Base-by-base conservation (phyloP, 2,329 filamentous ascomycete species). In the Cercospora citrullina region DNA sequence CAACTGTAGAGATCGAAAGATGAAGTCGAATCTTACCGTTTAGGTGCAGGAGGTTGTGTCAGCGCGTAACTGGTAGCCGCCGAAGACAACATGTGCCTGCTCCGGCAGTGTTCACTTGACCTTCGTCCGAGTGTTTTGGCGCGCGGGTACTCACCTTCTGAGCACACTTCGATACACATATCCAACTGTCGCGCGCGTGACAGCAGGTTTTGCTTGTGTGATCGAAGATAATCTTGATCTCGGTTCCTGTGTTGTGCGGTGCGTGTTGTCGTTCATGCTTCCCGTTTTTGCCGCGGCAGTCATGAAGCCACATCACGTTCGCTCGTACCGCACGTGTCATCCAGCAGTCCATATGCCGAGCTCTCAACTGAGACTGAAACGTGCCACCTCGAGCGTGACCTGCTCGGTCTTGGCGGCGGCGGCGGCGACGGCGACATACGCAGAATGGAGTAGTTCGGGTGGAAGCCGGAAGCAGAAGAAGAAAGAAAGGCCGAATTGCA, bases 391-490 rank as follows among this genome's bases (percentile, higher is more conserved):
- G 36, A 51, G 45, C 45, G 18, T 33, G 30, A 58, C 55, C 5
- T 60, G 10, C 57, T 39, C 57, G 57, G 57, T 36, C 57, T 60
- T 60, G 57, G 57, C 57, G 18, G 57, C 57, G 55, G 55, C 55
- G 55, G 26, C 7, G 30, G 55, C n/a, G 53, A 26, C 28, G 26
- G 21, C 45, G 45, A 51, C 45, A 51, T 23, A 23, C 4, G 45
- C 45, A 51, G 45, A 51, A 51, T 51, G 45, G 45, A 51, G 45
- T 23, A 51, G 18, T 48, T 48, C 45, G 45, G 45, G 45, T 21
- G 42, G 10, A 10, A 23, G 42, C 42, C 45, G 45, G 10, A 14
- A 23, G 45, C 18, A 26, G 21, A 51, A 51, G 45, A 6, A 51
- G 45, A n/a, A n/a, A 42, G 36, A 42, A 42, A 42, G 36, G 36